Conservation (phyloP, 106 monocot genomes). For the Posidonia australis region DNA sequence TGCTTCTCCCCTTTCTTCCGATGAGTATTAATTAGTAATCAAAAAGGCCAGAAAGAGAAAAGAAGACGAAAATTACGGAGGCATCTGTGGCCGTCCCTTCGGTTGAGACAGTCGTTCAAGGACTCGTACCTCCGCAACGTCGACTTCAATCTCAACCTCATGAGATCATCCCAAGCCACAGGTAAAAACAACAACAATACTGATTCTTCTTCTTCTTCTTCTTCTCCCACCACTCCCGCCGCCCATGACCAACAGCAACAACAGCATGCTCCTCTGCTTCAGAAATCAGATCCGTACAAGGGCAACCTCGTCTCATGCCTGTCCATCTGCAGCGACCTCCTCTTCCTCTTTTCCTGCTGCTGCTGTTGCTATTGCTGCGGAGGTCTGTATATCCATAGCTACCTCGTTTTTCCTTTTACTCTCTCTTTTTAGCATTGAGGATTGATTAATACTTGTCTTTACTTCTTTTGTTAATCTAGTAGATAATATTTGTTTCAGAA, state of each 20-base stretch:
- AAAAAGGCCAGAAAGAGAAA: no score
- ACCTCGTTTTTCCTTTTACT: no score
- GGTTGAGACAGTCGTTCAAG: background rate
- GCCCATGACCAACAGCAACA: background rate
- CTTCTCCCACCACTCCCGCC: background rate
- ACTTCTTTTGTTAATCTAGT: no score
- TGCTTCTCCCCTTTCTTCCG: no score
- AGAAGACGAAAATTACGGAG: no score
- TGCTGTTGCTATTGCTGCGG: constrained; percentile 3
- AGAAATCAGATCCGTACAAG: background rate
- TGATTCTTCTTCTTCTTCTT: no score
- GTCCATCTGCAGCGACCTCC: background rate
- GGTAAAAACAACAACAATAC: no score
- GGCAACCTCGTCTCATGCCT: background rate
- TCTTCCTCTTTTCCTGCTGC: constrained; percentile 1
- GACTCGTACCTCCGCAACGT: background rate
- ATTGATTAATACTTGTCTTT: no score
- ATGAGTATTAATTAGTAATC: no score
- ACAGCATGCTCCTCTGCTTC: background rate
- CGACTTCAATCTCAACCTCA: background rate
- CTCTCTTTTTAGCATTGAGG: no score
- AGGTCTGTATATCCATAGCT: no score
- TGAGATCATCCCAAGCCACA: background rate
- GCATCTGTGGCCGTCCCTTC: constrained; percentile 1
- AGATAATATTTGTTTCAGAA: no score